These are phyloP conservation scores for Populus tremula DNA, from an alignment of 345 rosid species.

Conservation along the genomic window DNA sequence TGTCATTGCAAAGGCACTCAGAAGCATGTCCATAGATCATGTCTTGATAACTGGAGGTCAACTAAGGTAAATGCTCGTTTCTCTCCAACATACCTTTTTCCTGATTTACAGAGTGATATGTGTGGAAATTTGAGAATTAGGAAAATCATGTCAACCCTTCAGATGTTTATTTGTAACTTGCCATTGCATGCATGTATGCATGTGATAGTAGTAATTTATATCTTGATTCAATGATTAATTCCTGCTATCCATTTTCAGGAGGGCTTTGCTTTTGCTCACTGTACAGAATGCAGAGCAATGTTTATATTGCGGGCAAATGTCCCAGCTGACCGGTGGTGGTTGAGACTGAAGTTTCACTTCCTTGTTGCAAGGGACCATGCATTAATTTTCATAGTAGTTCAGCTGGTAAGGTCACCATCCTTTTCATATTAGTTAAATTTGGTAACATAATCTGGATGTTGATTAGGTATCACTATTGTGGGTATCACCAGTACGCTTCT, in stretches of 20 bases:
- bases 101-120: constrained; percentile 13
- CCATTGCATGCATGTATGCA: not conserved
- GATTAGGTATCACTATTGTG: not conserved
- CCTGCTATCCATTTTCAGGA: constrained; percentile 49
- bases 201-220: not conserved
- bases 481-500: not conserved
- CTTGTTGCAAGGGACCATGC: constrained; percentile 97
- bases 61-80: constrained; percentile 64
- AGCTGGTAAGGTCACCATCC: constrained; percentile 59
- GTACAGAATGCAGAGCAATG: constrained; percentile 95
- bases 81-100: not conserved
- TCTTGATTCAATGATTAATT: constrained; percentile 10
- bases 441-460: not conserved
- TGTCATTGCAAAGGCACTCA: constrained; percentile 99
- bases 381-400: constrained; percentile 83
- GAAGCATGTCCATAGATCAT: constrained; percentile 91
- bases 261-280: constrained; percentile 99
- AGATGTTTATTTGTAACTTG: not conserved
- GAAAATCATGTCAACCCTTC: constrained; percentile 5
- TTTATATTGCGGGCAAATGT: constrained; percentile 91
- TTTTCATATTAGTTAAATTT: constrained; percentile 2
- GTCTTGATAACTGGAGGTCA: constrained; percentile 98
- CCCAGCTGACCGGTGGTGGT: constrained; percentile 99
- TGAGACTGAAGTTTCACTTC: constrained; percentile 95
- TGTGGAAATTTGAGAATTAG: not conserved